Conservation (phyloP, 2,329 filamentous ascomycete genomes). For the Moelleriella libera region DNA sequence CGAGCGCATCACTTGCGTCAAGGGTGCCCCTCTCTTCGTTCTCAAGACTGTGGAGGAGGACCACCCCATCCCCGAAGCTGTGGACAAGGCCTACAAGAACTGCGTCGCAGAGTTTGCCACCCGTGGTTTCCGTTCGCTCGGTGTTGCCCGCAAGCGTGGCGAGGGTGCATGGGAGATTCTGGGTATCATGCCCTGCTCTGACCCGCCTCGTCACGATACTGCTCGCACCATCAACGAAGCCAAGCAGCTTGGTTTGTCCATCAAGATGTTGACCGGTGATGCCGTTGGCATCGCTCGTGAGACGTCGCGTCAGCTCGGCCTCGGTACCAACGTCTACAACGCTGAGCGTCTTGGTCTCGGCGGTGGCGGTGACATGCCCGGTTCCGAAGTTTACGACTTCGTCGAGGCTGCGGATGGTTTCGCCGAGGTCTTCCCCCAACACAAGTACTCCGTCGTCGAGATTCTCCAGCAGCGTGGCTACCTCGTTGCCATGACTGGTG, state of each 20-base stretch:
- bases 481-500: constrained; percentile 91
- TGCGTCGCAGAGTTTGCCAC: constrained; percentile 84
- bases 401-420: constrained; percentile 92
- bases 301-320: constrained; percentile 79
- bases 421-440: constrained; percentile 86
- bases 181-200: constrained; percentile 88
- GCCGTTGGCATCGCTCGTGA: constrained; percentile 87
- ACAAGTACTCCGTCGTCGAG: constrained; percentile 91
- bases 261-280: constrained; percentile 95
- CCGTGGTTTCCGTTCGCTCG: constrained; percentile 86
- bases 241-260: constrained; percentile 73
- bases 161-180: constrained; percentile 79
- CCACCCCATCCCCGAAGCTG: constrained; percentile 59
- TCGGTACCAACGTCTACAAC: constrained; percentile 89
- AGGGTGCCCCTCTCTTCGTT: constrained; percentile 80
- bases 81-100: constrained; percentile 79
- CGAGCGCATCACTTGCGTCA: constrained; percentile 76
- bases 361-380: constrained; percentile 83
- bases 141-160: constrained; percentile 80
- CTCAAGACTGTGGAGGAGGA: constrained; percentile 80
- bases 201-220: constrained; percentile 83
- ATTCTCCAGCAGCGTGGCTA: constrained; percentile 89
- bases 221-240: constrained; percentile 83
- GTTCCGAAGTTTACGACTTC: constrained; percentile 89
- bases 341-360: constrained; percentile 84